Base-by-base conservation (phyloP, 176 grass and related monocot species). In the Pontederia crassipes region DNA sequence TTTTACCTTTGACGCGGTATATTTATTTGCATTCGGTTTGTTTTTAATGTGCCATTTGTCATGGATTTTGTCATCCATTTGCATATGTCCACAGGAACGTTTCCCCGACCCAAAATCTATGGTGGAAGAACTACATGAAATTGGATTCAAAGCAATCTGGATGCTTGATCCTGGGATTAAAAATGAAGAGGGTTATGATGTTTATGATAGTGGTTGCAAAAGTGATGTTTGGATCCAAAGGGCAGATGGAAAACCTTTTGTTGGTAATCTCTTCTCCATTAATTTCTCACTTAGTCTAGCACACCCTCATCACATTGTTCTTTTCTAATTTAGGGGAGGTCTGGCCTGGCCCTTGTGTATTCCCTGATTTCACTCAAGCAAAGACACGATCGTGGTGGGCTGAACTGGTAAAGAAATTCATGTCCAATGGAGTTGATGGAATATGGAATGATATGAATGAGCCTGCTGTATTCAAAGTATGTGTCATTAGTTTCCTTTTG, bases 401-500 rank as follows among this genome's bases (percentile, higher is more conserved):
- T 52, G 73, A 76, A 53, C 79, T 96, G 66, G 91, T 96, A 51
- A 88, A 20, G 47, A 76, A 96, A 59, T 96, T 96, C 47, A 58
- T 85, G 50, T 80, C 86, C 14, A 84, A 87, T 80, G 91, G 86
- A 1, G 83, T 96, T 67, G 83, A 96, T 71, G 92, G 92, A 29
- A 96, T 96, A 79, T 96, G 92, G 92, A 90, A 90, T 80, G 92
- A 96, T 76, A 96, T 96, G 92, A 96, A 90, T 35, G 92, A 96
- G 67, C 92, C 87, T 60, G 73, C 87, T 70, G 75, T 96, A 72
- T 96, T 90, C 62, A 85, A 85, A 71, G 92, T 87, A 88, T 46
- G 18, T 15, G 26, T 47, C 53, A 11, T 27, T 50, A 50, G 14
- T 49, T 12, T 65, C 48, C 10, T 27, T 50, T 28, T 1, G 27